phyloP scores from a whole-genome alignment of 225 moss, liverwort and hornwort species.

The Pseudisothecium myosuroides region DNA sequence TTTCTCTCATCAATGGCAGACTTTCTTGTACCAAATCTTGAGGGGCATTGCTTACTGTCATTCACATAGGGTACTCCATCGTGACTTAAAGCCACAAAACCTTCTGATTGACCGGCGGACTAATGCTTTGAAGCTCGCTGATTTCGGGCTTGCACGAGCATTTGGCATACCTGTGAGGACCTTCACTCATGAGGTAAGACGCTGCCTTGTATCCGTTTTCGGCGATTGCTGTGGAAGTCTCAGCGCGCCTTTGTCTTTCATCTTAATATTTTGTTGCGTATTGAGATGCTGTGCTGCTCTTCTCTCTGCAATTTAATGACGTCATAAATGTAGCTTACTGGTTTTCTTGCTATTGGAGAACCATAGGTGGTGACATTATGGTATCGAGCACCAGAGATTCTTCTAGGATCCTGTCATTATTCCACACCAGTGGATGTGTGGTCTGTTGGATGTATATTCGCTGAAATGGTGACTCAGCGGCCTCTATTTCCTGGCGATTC shows the following conservation, averaged over 20 bases:
- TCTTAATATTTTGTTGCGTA: not conserved
- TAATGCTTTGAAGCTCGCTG: constrained; percentile 93
- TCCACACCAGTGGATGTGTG: constrained; percentile 95
- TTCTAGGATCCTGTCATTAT: constrained; percentile 84
- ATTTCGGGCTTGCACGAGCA: constrained; percentile 91
- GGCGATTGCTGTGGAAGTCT: not conserved
- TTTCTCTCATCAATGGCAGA: constrained; percentile 30
- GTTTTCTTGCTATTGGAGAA: not conserved
- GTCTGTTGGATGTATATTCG: constrained; percentile 95
- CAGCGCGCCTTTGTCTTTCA: not conserved
- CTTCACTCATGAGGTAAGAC: constrained; percentile 89
- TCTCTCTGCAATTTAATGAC: not conserved
- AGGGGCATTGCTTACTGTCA: constrained; percentile 94
- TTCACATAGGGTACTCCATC: constrained; percentile 92
- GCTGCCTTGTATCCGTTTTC: not conserved
- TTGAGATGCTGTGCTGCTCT: not conserved
- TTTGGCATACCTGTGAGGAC: constrained; percentile 98
- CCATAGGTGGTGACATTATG: constrained; percentile 89
- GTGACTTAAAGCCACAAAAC: constrained; percentile 92
- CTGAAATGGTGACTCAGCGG: constrained; percentile 94
- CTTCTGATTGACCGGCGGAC: constrained; percentile 89
- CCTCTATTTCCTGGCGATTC: constrained; percentile 90
- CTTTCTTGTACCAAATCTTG: constrained; percentile 89
- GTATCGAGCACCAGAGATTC: constrained; percentile 90
- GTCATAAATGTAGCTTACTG: not conserved